Percentiles rank a stretch among this genome's conserved stretches.
Evolutionary conservation across 139 green algal species (phyloP).

Genomic region (Chlorella sp.): DNA sequence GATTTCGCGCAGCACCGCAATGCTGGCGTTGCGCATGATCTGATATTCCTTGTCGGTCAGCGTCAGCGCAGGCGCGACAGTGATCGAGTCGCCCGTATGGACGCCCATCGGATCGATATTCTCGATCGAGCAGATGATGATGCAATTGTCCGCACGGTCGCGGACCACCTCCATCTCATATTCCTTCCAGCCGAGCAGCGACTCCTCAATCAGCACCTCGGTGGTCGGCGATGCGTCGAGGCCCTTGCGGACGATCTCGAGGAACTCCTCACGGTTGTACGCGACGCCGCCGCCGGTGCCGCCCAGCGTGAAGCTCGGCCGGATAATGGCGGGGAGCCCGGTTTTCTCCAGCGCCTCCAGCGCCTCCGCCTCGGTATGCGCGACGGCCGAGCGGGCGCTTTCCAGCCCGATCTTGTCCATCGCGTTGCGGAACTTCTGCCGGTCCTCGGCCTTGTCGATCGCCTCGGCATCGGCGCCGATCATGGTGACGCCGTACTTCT

Average conservation of each 20-base stretch:
- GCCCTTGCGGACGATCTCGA: constrained; percentile 59
- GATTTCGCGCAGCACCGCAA: constrained; percentile 97
- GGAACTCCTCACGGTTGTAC: constrained; percentile 99
- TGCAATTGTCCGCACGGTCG: constrained; percentile 97
- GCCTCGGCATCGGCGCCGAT: constrained; percentile 98
- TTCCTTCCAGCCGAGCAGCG: constrained; percentile 99
- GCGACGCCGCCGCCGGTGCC: constrained; percentile 97
- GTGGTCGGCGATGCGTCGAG: constrained; percentile 93
- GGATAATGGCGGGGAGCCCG: constrained; percentile 93
- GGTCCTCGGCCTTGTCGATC: constrained; percentile 98
- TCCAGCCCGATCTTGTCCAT: constrained; percentile 88
- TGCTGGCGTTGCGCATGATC: constrained; percentile 89
- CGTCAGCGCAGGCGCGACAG: constrained; percentile 55
- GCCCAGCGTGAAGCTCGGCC: constrained; percentile 98
- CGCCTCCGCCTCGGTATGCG: constrained; percentile 62
- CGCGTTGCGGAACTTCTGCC: constrained; percentile 90
- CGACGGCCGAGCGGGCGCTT: constrained; percentile 57
- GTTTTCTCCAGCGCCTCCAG: constrained; percentile 33
- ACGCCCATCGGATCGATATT: constrained; percentile 99
- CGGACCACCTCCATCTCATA: constrained; percentile 95
- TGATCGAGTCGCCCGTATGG: constrained; percentile 93
- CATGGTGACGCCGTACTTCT: constrained; percentile 96
- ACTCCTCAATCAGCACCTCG: constrained; percentile 93
- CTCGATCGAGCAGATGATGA: constrained; percentile 99
- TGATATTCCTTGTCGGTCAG: constrained; percentile 89